phyloP scores from a whole-genome alignment of 805 yeast species.

The Starmerella floris region DNA sequence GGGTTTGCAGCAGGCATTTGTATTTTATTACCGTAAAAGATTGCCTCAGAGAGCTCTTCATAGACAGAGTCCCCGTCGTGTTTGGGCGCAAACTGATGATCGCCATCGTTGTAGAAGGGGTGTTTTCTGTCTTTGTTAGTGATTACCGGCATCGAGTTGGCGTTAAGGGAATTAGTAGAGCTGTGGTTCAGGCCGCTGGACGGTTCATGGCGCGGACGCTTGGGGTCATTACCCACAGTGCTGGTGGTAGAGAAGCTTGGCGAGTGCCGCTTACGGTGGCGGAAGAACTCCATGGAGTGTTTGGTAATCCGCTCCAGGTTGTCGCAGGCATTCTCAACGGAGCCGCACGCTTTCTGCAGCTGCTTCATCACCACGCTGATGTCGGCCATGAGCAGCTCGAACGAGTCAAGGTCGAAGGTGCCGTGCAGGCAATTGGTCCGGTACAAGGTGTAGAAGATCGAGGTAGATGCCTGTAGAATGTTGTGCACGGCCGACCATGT shows the following conservation, averaged over 20 bases:
- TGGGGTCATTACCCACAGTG: too few species aligned
- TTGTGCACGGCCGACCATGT: conserved; percentile 92
- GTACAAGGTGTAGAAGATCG: conserved; percentile 64
- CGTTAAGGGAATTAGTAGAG: too few species aligned
- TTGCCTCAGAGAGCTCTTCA: not conserved
- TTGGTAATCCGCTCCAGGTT: not conserved
- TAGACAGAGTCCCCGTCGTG: not conserved
- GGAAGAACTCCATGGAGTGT: not conserved
- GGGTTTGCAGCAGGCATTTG: too few species aligned
- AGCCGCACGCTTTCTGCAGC: conserved; percentile 11
- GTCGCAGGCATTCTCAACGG: conserved; percentile 3
- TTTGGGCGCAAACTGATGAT: too few species aligned
- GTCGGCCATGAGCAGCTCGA: conserved; percentile 11
- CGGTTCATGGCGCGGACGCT: too few species aligned
- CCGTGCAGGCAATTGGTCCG: conserved; percentile 45
- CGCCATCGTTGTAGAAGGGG: too few species aligned
- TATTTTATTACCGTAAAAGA: not conserved
- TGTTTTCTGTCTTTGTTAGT: too few species aligned
- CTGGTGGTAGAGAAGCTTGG: too few species aligned
- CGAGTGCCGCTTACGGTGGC: not conserved
- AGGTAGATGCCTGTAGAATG: conserved; percentile 76
- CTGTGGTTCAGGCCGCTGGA: too few species aligned
- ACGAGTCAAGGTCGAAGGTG: conserved; percentile 29
- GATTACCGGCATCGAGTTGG: too few species aligned
- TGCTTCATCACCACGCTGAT: conserved; percentile 12